Conservation (phyloP, 2,329 filamentous ascomycete species). For the Pyricularia pennisetigena region DNA sequence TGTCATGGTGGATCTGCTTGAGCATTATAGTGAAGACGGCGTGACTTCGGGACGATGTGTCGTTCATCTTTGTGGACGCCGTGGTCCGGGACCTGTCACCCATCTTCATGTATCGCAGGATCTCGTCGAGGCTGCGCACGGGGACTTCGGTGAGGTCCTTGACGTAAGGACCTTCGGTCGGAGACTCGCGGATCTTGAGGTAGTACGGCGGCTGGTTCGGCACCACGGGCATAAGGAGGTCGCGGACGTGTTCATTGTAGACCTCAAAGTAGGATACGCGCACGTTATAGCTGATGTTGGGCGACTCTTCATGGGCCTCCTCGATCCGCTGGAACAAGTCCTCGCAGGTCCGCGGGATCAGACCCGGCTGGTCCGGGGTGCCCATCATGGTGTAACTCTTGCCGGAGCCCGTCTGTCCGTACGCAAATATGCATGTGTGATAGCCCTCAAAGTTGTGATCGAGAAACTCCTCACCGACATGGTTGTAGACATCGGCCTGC, state of each 20-base stretch:
- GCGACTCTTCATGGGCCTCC: constrained; percentile 62
- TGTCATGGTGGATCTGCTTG: constrained; percentile 90
- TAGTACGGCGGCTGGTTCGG: constrained; percentile 73
- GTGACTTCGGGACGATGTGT: constrained; percentile 95
- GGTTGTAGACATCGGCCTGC: constrained; percentile 90
- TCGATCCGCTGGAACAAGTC: constrained; percentile 93
- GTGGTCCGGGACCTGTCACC: constrained; percentile 98
- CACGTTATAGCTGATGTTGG: constrained; percentile 93
- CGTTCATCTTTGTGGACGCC: constrained; percentile 99
- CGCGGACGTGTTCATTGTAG: constrained; percentile 97
- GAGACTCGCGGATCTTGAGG: constrained; percentile 93
- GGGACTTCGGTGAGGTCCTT: constrained; percentile 93
- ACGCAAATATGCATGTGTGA: constrained; percentile 98
- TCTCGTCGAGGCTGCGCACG: constrained; percentile 87
- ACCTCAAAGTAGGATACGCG: constrained; percentile 98
- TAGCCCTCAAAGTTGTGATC: constrained; percentile 99
- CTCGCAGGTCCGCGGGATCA: constrained; percentile 92
- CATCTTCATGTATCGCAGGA: constrained; percentile 97
- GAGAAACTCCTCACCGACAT: constrained; percentile 88
- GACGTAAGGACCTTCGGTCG: constrained; percentile 90
- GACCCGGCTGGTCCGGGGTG: constrained; percentile 68
- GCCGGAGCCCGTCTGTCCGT: constrained; percentile 93
- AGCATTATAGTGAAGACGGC: constrained; percentile 95
- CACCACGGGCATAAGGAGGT: constrained; percentile 69
- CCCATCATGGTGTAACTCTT: constrained; percentile 99